phyloP scores from a whole-genome alignment of 2,329 filamentous ascomycete genomes.

The Sarocladium strictum region DNA sequence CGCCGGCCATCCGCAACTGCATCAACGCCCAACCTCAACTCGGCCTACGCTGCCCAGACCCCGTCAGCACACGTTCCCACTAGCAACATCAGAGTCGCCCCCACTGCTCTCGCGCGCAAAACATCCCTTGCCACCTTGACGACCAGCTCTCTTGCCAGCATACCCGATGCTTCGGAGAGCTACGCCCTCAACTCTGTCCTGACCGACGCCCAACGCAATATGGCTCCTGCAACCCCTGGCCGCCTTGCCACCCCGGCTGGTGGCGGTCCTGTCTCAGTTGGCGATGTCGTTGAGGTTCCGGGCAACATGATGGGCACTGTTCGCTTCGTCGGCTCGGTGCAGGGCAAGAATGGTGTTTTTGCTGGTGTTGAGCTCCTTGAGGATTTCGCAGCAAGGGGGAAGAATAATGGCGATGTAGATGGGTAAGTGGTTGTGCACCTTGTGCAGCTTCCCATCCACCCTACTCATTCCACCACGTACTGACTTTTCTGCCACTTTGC shows the following conservation, averaged over 20 bases:
- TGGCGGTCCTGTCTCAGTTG: slow-evolving; percentile 57
- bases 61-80: background rate
- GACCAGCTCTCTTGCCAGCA: slow-evolving; percentile 53
- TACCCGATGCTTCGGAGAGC: slow-evolving; percentile 60
- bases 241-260: slow-evolving; percentile 28
- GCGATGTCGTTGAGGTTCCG: slow-evolving; percentile 84
- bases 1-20: slow-evolving; percentile 41
- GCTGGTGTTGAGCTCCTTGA: slow-evolving; percentile 83
- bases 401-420: slow-evolving; percentile 95
- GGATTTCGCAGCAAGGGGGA: slow-evolving; percentile 77
- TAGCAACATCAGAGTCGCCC: slow-evolving; percentile 22
- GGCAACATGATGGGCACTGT: slow-evolving; percentile 88
- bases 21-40: slow-evolving; percentile 55
- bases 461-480: background rate
- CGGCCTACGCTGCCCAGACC: slow-evolving; percentile 32
- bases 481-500: slow-evolving; percentile 12
- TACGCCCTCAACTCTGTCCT: slow-evolving; percentile 54
- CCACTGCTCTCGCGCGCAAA: slow-evolving; percentile 57
- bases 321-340: slow-evolving; percentile 80
- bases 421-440: slow-evolving; percentile 57
- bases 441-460: background rate
- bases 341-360: slow-evolving; percentile 86
- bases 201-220: slow-evolving; percentile 32
- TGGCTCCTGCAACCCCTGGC: slow-evolving; percentile 50
- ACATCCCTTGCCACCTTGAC: slow-evolving; percentile 66